A percentile compares a stretch with the other conserved stretches of the same genome.
These are phyloP conservation scores for Themeda triandra DNA, from an alignment of 176 grass and related monocot species.

Conservation along the genomic window DNA sequence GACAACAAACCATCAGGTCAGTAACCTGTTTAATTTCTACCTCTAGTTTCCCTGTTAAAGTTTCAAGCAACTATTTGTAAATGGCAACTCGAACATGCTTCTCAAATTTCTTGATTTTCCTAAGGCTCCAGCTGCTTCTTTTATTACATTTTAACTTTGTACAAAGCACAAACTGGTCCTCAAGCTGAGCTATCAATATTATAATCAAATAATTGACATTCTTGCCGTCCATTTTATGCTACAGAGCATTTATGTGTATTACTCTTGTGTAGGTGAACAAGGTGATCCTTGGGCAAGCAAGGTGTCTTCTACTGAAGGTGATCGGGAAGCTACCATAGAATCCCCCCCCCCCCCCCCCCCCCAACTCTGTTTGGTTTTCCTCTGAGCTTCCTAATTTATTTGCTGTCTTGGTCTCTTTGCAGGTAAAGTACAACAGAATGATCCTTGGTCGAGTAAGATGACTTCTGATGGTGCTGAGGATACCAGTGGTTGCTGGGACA, in stretches of 20 bases:
- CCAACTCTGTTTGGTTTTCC: not conserved
- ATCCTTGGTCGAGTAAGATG: conserved; percentile 47
- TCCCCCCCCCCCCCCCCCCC: no score
- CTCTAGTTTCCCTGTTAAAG: not conserved
- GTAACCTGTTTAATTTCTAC: conserved; percentile 1
- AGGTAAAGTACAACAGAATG: conserved; percentile 42
- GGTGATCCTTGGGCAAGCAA: conserved; percentile 44
- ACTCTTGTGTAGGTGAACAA: conserved; percentile 32
- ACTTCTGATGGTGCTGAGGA: conserved; percentile 17
- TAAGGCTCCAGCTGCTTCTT: not conserved
- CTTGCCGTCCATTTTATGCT: not conserved
- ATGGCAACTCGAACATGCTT: not conserved
- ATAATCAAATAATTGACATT: not conserved
- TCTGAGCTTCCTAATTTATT: not conserved
- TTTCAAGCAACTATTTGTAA: not conserved
- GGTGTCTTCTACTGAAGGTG: conserved; percentile 30
- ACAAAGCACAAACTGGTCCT: conserved; percentile 5
- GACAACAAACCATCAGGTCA: conserved; percentile 39
- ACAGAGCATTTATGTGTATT: not conserved
- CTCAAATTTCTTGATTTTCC: conserved; percentile 11
- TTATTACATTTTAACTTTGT: not conserved
- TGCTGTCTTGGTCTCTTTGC: conserved; percentile 16
- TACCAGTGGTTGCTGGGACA: conserved; percentile 37
- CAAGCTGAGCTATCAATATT: not conserved
- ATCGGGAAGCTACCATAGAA: not conserved